These are phyloP conservation scores for Suhomyces taliae DNA, from an alignment of 1,139 yeast species.

Conservation along the genomic window DNA sequence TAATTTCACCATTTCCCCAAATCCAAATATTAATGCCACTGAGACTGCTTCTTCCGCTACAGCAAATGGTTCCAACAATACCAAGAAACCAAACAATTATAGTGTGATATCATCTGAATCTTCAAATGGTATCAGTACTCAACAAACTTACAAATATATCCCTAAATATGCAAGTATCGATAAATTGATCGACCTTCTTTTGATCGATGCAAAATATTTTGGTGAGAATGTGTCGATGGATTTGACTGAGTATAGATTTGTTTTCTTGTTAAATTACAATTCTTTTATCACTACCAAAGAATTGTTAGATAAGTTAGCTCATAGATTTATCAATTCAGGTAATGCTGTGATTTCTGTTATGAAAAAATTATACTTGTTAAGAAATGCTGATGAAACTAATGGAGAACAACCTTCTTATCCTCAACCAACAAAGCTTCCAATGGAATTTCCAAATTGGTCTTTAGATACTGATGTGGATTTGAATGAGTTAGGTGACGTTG, in stretches of 20 bases:
- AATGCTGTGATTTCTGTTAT: conserved; percentile 50
- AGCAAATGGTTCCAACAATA: background rate
- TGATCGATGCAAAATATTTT: conserved; percentile 41
- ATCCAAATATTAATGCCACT: conserved; percentile 10
- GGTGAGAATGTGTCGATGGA: conserved; percentile 41
- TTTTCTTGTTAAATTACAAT: conserved; percentile 44
- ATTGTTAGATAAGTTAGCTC: conserved; percentile 43
- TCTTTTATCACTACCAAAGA: conserved; percentile 45
- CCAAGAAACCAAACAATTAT: conserved; percentile 14
- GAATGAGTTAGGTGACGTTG: conserved; percentile 44
- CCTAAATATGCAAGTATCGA: conserved; percentile 47
- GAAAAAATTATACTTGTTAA: conserved; percentile 25
- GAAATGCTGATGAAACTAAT: conserved; percentile 3
- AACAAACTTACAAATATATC: conserved; percentile 25
- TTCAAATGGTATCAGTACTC: conserved; percentile 7
- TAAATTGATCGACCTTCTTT: conserved; percentile 41
- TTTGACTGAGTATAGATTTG: conserved; percentile 45
- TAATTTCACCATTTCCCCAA: conserved; percentile 29
- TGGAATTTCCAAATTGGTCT: conserved; percentile 58
- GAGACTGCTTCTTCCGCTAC: conserved; percentile 1
- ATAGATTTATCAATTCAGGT: conserved; percentile 46
- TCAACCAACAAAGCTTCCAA: conserved; percentile 1
- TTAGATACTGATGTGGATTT: conserved; percentile 37
- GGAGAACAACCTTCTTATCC: conserved; percentile 2
- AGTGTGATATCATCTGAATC: conserved; percentile 17